phyloP scores from a whole-genome alignment of 768 basidiomycete species.

The Wakefieldia striispora region DNA sequence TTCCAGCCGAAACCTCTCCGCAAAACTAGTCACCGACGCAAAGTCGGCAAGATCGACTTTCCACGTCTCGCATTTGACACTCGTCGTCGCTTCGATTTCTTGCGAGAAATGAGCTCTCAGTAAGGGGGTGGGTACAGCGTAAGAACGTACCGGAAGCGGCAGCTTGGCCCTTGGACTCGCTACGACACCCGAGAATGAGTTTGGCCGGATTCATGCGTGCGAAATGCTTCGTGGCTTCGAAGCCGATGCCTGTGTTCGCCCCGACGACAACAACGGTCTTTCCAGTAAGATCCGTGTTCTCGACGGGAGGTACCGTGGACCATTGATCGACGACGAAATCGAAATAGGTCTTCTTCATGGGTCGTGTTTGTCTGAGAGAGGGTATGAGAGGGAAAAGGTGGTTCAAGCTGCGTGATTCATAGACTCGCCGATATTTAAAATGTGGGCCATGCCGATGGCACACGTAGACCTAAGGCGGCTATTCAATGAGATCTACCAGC shows the following conservation, averaged over 20 bases:
- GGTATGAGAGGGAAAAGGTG: no score
- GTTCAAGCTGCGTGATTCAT: not conserved
- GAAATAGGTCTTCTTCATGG: conserved; percentile 14
- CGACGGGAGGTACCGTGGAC: conserved; percentile 13
- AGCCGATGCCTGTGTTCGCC: conserved; percentile 33
- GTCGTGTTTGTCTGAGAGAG: no score
- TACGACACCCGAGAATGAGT: conserved; percentile 30
- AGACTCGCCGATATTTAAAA: no score
- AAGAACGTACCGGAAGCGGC: conserved; percentile 21
- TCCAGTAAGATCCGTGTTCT: conserved; percentile 24
- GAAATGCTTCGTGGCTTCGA: conserved; percentile 32
- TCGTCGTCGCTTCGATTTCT: conserved; percentile 27
- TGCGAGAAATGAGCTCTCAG: not conserved
- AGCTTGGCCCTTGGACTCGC: conserved; percentile 17
- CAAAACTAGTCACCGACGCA: conserved; percentile 11
- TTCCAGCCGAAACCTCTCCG: conserved; percentile 7
- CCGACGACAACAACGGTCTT: conserved; percentile 33
- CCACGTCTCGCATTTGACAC: conserved; percentile 34
- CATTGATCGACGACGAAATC: conserved; percentile 15
- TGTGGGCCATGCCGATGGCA: no score
- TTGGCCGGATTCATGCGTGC: conserved; percentile 30
- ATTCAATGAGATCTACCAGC: no score
- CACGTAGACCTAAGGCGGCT: no score
- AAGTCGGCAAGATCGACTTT: conserved; percentile 16
- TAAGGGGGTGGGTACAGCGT: rapidly evolving